Evolutionary conservation across 2,329 filamentous ascomycete genomes (phyloP).

Genomic region (Fusarium sublunatum): DNA sequence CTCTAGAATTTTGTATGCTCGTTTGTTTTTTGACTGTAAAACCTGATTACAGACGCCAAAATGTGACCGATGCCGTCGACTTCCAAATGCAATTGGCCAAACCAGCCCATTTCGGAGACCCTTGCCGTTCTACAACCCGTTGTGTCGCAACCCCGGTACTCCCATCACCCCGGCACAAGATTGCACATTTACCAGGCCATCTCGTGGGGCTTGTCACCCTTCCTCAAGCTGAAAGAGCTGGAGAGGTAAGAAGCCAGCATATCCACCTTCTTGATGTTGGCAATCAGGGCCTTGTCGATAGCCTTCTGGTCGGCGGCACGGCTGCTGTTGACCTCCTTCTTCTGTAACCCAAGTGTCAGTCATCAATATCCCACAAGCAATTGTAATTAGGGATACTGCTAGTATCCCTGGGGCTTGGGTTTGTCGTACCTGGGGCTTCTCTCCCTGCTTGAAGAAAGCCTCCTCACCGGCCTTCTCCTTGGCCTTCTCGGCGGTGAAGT

Average conservation of each 20-base stretch:
- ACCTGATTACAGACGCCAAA: constrained; percentile 75
- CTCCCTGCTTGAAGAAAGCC: constrained; percentile 99
- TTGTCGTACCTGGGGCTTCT: constrained; percentile 89
- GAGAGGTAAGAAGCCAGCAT: constrained; percentile 93
- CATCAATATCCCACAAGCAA: constrained; percentile 1
- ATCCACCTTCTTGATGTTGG: constrained; percentile 98
- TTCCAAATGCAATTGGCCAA: constrained; percentile 74
- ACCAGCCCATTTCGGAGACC: constrained; percentile 65
- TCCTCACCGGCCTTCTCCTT: constrained; percentile 97
- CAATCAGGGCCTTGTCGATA: constrained; percentile 94
- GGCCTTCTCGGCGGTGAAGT: constrained; percentile 96
- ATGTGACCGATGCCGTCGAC: constrained; percentile 73
- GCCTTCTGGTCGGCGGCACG: constrained; percentile 98
- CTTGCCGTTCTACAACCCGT: constrained; percentile 60
- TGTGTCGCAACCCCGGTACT: constrained; percentile 49
- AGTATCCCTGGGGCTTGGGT: neutral
- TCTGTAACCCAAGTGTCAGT: constrained; percentile 67
- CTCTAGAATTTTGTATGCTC: constrained; percentile 54
- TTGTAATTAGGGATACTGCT: constrained; percentile 8
- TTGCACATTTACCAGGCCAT: constrained; percentile 90
- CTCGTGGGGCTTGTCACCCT: constrained; percentile 99
- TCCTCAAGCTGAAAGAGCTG: constrained; percentile 97
- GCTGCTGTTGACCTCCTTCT: constrained; percentile 94
- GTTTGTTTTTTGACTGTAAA: constrained; percentile 68
- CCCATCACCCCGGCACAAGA: constrained; percentile 45